Percentiles rank a stretch among this genome's conserved stretches.
These are phyloP conservation scores for Bryoglossum gracile DNA, from an alignment of 495 filamentous ascomycete genomes.

Conservation along the genomic window DNA sequence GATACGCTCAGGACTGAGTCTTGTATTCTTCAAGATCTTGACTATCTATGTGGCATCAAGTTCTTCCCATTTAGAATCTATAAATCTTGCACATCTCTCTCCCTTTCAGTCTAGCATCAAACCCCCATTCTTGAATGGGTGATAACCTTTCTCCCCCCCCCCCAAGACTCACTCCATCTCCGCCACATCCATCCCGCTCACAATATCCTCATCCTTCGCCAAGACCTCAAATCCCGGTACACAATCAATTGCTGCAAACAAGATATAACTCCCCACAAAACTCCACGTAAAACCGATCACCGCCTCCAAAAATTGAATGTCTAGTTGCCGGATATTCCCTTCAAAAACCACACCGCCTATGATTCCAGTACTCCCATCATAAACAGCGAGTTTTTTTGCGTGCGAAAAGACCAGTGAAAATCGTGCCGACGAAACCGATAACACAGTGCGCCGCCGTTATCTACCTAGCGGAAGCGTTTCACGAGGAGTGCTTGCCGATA, in stretches of 20 bases:
- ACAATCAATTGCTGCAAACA: slow-evolving; percentile 79
- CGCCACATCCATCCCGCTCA: slow-evolving; percentile 39
- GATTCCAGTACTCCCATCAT: slow-evolving; percentile 62
- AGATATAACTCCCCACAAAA: slow-evolving; percentile 74
- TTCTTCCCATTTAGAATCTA: too few species aligned
- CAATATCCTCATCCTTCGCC: slow-evolving; percentile 58
- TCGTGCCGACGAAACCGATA: slow-evolving; percentile 81
- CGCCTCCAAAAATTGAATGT: slow-evolving; percentile 80
- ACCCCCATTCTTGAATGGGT: slow-evolving; percentile 30
- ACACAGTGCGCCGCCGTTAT: slow-evolving; percentile 89
- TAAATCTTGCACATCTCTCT: slow-evolving; percentile 26
- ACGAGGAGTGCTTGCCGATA: slow-evolving; percentile 41
- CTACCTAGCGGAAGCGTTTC: slow-evolving; percentile 59
- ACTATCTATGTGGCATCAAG: too few species aligned
- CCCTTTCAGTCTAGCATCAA: slow-evolving; percentile 12
- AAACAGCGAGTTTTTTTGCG: slow-evolving; percentile 43
- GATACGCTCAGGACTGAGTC: too few species aligned
- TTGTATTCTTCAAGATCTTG: too few species aligned
- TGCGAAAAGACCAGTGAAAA: slow-evolving; percentile 86
- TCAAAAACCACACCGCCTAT: slow-evolving; percentile 82
- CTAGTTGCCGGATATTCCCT: slow-evolving; percentile 78
- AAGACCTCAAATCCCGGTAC: slow-evolving; percentile 78
- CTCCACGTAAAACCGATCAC: slow-evolving; percentile 76
- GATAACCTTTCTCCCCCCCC: slow-evolving; percentile 37
- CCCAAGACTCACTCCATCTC: slow-evolving; percentile 43